Evolutionary conservation across 495 filamentous ascomycete genomes (phyloP).

Genomic region (Acidiella bohemica): DNA sequence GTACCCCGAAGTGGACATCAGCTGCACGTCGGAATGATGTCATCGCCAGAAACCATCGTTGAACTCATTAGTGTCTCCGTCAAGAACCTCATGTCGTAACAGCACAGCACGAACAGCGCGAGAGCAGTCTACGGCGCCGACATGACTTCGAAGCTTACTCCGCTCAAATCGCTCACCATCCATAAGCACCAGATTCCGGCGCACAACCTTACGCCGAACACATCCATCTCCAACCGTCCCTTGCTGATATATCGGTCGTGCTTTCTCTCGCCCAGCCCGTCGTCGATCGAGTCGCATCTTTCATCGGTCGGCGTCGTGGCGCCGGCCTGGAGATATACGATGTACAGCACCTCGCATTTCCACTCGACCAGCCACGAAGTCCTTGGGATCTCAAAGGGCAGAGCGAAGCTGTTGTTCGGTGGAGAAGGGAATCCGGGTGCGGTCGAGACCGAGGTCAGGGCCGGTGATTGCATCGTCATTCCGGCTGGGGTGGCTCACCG

Average conservation of each 20-base stretch:
- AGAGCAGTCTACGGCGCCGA: too few relatives aligned
- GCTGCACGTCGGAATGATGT: too few relatives aligned
- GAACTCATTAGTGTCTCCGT: too few relatives aligned
- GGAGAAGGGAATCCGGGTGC: constrained; percentile 46
- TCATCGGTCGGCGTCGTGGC: constrained; percentile 37
- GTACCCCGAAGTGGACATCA: too few relatives aligned
- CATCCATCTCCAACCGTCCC: constrained; percentile 47
- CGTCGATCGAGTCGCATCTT: constrained; percentile 41
- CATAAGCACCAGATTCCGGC: constrained; percentile 46
- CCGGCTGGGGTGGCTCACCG: constrained; percentile 54
- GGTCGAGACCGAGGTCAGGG: constrained; percentile 41
- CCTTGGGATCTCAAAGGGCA: constrained; percentile 44
- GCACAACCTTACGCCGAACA: constrained; percentile 48
- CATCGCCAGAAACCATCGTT: too few relatives aligned
- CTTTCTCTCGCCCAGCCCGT: constrained; percentile 31
- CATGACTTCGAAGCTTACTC: constrained; percentile 28
- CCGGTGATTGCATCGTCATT: constrained; percentile 52
- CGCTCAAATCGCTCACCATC: constrained; percentile 37
- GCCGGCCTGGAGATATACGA: constrained; percentile 55
- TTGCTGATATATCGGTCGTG: constrained; percentile 43
- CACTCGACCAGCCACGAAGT: constrained; percentile 56
- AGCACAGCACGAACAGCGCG: too few relatives aligned
- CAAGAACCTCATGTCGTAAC: too few relatives aligned
- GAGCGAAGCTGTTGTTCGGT: constrained; percentile 52
- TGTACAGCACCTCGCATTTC: constrained; percentile 53